Evolutionary conservation across 2,329 filamentous ascomycete genomes (phyloP), one percentile per base, ranked within the genome.

Genomic region (Verticillium nonalfalfae): DNA sequence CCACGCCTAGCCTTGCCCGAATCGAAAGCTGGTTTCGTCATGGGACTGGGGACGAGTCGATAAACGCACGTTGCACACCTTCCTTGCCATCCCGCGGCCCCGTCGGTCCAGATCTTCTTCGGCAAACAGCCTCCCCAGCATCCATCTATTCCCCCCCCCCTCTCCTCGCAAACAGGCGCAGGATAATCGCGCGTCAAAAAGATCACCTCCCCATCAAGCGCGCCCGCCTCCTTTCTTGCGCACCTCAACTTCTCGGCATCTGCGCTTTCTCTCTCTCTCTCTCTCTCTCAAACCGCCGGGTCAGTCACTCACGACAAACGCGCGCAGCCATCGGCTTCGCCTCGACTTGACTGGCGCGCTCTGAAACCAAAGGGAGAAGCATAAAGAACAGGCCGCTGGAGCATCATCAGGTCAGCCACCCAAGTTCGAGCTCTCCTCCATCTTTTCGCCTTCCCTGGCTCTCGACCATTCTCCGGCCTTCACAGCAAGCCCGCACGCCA

Each of bases 151-250:
- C n/a, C n/a, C n/a, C 38, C 31, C 6, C n/a, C 45, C 33, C 45
- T 55, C 40, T 26, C 56, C n/a, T 66, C 69, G 71, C 68, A 68
- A 68, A 70, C 74, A 76, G 73, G 70, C 74, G 74, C 73, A 76
- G 70, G 70, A 70, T 77, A 78, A 79, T 78, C 76, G 76, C 76
- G 76, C 76, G 76, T 77, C 71, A 78, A 77, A 70, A 67, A 26
- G 26, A 26, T 26, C 26, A 3, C 4, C 26, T 26, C 26, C 26
- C 26, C 18, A n/a, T 9, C 45, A 50, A 50, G 45, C 45, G 45
- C 45, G 45, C 45, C 45, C 45, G 45, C 45, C n/a, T 18, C 15
- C 18, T 40, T n/a, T 21, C 45, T 18, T 9, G n/a, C 21, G 9
- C 45, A 26, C 39, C 39, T 40, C 39, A 50, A 50, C 45, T 4